Evolutionary conservation across 176 grass and related monocot genomes (phyloP), one percentile per base, ranked within the genome.

Genomic region (Microstegium vimineum): DNA sequence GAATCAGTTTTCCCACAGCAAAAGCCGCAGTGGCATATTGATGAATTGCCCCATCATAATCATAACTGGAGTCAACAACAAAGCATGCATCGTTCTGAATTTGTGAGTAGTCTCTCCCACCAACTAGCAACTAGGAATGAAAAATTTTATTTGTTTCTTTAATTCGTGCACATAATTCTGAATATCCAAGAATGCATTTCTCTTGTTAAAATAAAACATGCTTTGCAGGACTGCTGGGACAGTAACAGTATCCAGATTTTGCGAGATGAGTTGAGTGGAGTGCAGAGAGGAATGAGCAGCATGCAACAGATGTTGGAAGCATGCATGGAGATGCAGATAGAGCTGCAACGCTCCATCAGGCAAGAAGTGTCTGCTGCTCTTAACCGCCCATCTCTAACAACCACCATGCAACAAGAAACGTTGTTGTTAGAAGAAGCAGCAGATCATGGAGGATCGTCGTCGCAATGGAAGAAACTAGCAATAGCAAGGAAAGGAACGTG

Each of bases 291-390:
- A 52, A 94, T 97, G 95, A 83, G 16, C 31, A 83, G 49, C 77
- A 87, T 94, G 84, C 90, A 97, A 57, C 84, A 81, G 49, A 94
- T 93, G 92, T 74, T 94, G 2, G 90, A 89, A 54, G 86, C 92
- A 69, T 94, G 95, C 65, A 92, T 97, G 90, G 95, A 97, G 74
- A 97, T 97, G 95, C 95, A 97, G 85, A 85, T 97, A 46, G 95
- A 97, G 78, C 11, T 94, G 36, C 95, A 94, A 67, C 88, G 95
- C 2, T 86, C 92, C 65, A 87, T 97, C 75, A 86, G 83, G 62
- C 95, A 94, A 35, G 95, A 97, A 75, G 90, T 97, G 13, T 92
- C 95, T 63, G 83, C 90, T 26, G 92, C 95, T 77, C 83, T 97
- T 37, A 92, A 94, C 81, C 81, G 86, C n/a, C n/a, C n/a, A 51